Base-by-base conservation (phyloP, 495 filamentous ascomycete genomes). In the Zalerion maritima region DNA sequence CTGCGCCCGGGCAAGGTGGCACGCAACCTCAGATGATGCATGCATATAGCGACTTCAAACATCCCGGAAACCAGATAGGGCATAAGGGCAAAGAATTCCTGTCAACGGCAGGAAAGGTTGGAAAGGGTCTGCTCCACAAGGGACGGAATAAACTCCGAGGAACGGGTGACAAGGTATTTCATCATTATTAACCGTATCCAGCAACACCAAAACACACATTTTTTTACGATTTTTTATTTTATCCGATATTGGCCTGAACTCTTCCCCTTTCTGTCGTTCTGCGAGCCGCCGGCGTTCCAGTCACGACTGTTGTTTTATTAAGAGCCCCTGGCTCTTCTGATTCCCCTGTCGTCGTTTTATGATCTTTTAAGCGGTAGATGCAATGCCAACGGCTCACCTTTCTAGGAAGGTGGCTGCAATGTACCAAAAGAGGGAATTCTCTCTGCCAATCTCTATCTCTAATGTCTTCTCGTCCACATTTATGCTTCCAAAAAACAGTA, bases 91-190 rank as follows among this genome's bases (percentile, higher is more conserved):
- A 92, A 47, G 83, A 89, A 31, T 52, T 93, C 3, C 58, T 94
- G 34, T 79, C 87, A 39, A 73, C 72, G 3, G 84, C 85, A 21
- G 79, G 80, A 16, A 78, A 77, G 41, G 78, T 81, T 14, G 81
- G 84, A 8, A 91, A 89, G 55, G 84, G 82, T 18, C 48, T 93
- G 29, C 75, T 94, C 49, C 78, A 74, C 34, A 89, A 87, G 46
- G 83, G 85, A 21, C 79, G 75, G 52, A 89, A 67, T 52, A 85
- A 79, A 49, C 70, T 89, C 46, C 69, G 71, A 32, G 63, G 47
- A 37, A 62, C 62, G 21, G 75, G 75, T 40, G 79, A 86, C 45
- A 89, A 87, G 78, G 81, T 82, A 73, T 78, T 81, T 69, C n/a
- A n/a, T n/a, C n/a, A n/a, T n/a, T n/a, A n/a, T n/a, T n/a, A n/a